Evolutionary conservation across 768 basidiomycete species (phyloP), one percentile per base, ranked within the genome.

Genomic region (Mycena latifolia): DNA sequence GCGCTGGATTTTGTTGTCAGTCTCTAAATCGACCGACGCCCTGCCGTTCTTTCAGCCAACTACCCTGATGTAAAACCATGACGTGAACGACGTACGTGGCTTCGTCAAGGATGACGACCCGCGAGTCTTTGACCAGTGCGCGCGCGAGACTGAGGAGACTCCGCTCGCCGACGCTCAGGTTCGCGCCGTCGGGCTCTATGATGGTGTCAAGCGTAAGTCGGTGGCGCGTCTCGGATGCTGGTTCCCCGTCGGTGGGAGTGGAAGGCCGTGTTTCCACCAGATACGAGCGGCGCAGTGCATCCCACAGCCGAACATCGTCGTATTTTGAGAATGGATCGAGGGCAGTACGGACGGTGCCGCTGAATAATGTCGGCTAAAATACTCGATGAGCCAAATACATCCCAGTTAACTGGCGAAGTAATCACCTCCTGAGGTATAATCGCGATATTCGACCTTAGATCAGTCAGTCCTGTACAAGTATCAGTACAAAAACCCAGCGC

Each of bases 81-180:
- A 9, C 60, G 6, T 20, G 15, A 14, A 15, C 47, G 50, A 72
- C 77, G 59, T 51, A 81, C 79, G 82, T 94, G 0, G 92, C 93
- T 80, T 94, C 93, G 73, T 95, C 94, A 18, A 95, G 81, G 28
- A 95, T 86, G 37, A 94, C 87, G 39, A 95, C 87, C 69, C 86
- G 86, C 11, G 88, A 85, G 74, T 92, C 86, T 66, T 92, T 89
- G 27, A 69, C 69, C 14, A 95, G 78, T 2, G 94, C 94, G 37
- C 93, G 84, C 24, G 94, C 94, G 33, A 95, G 81, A 27, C 90
- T 91, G 20, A 95, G 87, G 24, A 95, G 78, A 4, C 88, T 90
- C 53, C 92, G 80, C 81, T 93, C 81, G 20, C 90, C 89, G 18
- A 92, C 88, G 43, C 89, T 90, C 65, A 94, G 71, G 69, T 94